A percentile compares a stretch with the other conserved stretches of the same genome.
These are phyloP conservation scores for Syzygium aqueum DNA, from an alignment of 345 rosid genomes.

Conservation along the genomic window DNA sequence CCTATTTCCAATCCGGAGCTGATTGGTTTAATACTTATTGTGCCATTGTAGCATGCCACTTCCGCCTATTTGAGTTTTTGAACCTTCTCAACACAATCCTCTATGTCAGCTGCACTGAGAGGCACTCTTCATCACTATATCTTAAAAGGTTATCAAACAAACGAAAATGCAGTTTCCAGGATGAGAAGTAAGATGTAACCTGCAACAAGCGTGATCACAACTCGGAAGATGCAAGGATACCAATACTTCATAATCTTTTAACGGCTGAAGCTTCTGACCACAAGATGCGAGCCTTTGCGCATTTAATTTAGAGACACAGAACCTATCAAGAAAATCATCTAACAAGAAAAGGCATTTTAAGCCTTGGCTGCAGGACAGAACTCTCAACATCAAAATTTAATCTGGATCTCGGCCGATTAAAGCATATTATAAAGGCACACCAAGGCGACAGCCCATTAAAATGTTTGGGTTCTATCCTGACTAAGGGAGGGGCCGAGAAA, in stretches of 20 bases:
- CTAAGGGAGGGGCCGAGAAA: neutral
- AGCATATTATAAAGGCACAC: neutral
- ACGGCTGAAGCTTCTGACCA: neutral
- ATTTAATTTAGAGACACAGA: neutral
- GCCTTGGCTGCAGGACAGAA: neutral
- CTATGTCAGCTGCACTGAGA: constrained; percentile 59
- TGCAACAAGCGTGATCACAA: neutral
- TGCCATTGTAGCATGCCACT: constrained; percentile 75
- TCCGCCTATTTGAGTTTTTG: constrained; percentile 60
- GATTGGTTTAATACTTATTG: constrained; percentile 48
- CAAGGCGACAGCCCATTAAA: neutral
- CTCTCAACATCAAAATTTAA: neutral
- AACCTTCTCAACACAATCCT: constrained; percentile 55
- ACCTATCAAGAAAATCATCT: neutral
- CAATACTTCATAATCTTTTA: neutral
- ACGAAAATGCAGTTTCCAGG: neutral
- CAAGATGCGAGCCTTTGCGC: neutral
- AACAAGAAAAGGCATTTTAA: neutral
- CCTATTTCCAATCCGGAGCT: constrained; percentile 91
- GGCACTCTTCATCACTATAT: constrained; percentile 8
- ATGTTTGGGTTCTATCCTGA: neutral
- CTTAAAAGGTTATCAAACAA: neutral
- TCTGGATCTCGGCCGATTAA: neutral
- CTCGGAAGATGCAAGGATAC: neutral
- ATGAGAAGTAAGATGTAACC: neutral